phyloP scores from a whole-genome alignment of 129 eudicot genomes.

The Artemisia tridentata region DNA sequence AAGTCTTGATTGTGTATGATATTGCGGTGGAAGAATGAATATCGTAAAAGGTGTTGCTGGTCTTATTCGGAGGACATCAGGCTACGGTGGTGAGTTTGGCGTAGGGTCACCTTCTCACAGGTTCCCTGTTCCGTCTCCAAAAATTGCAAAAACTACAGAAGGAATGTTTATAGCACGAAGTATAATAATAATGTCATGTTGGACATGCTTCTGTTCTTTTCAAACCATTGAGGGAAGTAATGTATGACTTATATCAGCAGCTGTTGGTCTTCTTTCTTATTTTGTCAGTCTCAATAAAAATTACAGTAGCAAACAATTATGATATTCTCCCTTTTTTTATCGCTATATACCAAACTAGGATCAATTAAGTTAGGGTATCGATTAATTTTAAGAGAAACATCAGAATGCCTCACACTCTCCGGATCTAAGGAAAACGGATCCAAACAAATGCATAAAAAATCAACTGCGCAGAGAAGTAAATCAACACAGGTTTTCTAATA shows the following conservation, averaged over 20 bases:
- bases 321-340: not conserved
- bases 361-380: not conserved
- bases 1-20: conserved; percentile 39
- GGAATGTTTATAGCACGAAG: too few relatives aligned
- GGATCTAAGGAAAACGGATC: too few relatives aligned
- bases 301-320: too few relatives aligned
- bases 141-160: not conserved
- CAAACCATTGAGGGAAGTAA: not conserved
- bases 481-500: too few relatives aligned
- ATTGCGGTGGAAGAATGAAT: conserved; percentile 74
- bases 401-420: too few relatives aligned
- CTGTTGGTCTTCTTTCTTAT: conserved; percentile 1
- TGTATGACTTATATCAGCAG: not conserved
- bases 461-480: too few relatives aligned
- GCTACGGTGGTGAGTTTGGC: conserved; percentile 56
- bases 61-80: conserved; percentile 81
- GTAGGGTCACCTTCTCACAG: conserved; percentile 49
- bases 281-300: too few relatives aligned
- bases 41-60: conserved; percentile 97
- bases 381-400: too few relatives aligned
- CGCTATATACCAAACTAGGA: conserved; percentile 7
- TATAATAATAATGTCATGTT: too few relatives aligned
- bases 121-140: conserved; percentile 59
- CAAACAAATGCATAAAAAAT: too few relatives aligned
- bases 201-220: not conserved